Evolutionary conservation across 2,329 filamentous ascomycete genomes (phyloP).

Genomic region (Clonostachys byssicola): DNA sequence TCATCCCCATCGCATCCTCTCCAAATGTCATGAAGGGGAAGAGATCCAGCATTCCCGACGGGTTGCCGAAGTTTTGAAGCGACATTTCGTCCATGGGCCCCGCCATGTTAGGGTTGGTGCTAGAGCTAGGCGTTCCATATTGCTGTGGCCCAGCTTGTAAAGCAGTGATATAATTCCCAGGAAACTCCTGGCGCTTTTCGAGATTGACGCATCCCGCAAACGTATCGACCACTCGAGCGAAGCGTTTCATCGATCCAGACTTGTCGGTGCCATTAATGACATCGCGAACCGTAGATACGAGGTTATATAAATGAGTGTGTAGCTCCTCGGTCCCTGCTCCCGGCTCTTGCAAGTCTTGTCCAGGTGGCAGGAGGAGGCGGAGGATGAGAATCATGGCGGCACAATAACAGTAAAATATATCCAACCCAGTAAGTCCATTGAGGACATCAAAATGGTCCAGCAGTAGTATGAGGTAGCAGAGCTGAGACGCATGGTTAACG

Average conservation of each 20-base stretch:
- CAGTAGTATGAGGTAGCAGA: constrained; percentile 21
- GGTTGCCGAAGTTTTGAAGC: not conserved
- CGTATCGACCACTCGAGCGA: constrained; percentile 16
- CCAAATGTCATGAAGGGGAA: too few relatives aligned
- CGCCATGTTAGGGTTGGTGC: not conserved
- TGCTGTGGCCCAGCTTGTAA: not conserved
- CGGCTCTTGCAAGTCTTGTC: not conserved
- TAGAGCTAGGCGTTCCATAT: not conserved
- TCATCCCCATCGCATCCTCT: too few relatives aligned
- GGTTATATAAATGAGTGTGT: constrained; percentile 6
- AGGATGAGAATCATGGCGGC: constrained; percentile 21
- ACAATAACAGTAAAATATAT: constrained; percentile 27
- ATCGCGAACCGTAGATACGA: constrained; percentile 6
- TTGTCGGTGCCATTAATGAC: constrained; percentile 16
- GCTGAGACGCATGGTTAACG: constrained; percentile 21
- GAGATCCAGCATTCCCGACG: too few relatives aligned
- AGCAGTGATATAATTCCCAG: not conserved
- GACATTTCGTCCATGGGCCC: not conserved
- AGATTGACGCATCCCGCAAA: constrained; percentile 16
- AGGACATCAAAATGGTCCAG: constrained; percentile 22
- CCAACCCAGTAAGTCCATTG: constrained; percentile 24
- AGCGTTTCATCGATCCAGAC: constrained; percentile 18
- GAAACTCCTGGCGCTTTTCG: not conserved
- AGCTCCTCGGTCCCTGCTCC: constrained; percentile 6
- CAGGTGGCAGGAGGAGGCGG: constrained; percentile 8